phyloP scores from a whole-genome alignment of 2,329 filamentous ascomycete genomes.

The Cladosporium sp. region DNA sequence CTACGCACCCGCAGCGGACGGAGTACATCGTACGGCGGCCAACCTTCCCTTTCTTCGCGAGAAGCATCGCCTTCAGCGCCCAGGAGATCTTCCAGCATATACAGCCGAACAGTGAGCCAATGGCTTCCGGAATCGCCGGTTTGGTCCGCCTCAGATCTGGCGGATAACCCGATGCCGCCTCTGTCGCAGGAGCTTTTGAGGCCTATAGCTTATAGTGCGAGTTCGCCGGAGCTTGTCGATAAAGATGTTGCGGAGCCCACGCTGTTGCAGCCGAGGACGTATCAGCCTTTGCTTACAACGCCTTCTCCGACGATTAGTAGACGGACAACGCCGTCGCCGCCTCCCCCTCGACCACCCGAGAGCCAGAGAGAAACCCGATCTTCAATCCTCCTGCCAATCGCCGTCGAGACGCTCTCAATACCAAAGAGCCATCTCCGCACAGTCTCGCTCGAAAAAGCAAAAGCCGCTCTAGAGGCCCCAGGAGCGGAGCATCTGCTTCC shows the following conservation, averaged over 20 bases:
- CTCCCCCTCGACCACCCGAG: background rate
- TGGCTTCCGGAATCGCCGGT: constrained; percentile 16
- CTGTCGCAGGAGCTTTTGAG: constrained; percentile 17
- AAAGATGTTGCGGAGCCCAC: constrained; percentile 1
- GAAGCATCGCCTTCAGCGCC: constrained; percentile 7
- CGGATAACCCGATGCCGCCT: constrained; percentile 19
- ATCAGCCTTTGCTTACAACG: constrained; percentile 24
- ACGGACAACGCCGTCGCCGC: constrained; percentile 16
- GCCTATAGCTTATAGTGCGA: constrained; percentile 27
- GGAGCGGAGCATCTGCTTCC: constrained; percentile 28
- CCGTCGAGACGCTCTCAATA: constrained; percentile 9
- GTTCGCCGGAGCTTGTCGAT: constrained; percentile 23
- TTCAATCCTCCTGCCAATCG: constrained; percentile 17
- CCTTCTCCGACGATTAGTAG: constrained; percentile 23
- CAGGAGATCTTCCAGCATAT: constrained; percentile 31
- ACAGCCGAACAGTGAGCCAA: constrained; percentile 29
- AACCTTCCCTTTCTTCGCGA: background rate
- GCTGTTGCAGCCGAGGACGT: constrained; percentile 24
- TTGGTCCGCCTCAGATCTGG: constrained; percentile 17
- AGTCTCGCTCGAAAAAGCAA: constrained; percentile 27
- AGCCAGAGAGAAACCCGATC: background rate
- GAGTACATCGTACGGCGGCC: background rate
- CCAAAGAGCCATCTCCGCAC: constrained; percentile 18
- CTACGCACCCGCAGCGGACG: constrained; percentile 1
- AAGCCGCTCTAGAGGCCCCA: constrained; percentile 22